These are phyloP conservation scores for Wickerhamiella sergipiensis DNA, from an alignment of 805 yeast genomes.

Conservation along the genomic window DNA sequence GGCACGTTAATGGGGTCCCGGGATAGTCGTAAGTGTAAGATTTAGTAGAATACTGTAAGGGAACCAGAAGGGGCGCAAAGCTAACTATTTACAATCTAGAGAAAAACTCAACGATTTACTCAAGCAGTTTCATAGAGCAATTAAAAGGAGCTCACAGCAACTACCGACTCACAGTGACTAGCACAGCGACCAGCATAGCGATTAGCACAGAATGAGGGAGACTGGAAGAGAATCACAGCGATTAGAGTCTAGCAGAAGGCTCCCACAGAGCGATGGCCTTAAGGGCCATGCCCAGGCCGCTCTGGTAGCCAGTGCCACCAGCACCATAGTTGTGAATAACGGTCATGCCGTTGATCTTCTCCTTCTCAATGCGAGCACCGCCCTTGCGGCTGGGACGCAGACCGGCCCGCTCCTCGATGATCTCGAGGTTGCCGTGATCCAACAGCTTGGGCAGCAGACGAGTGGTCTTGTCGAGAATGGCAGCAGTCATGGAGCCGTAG, in stretches of 20 bases:
- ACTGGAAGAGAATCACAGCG: no score
- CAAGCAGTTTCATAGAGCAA: no score
- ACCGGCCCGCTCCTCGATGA: slow-evolving; percentile 57
- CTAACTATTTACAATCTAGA: no score
- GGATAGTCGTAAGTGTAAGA: no score
- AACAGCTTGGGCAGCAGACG: slow-evolving; percentile 34
- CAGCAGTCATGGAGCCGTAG: slow-evolving; percentile 41
- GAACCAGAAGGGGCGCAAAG: no score
- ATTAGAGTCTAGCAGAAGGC: neutral
- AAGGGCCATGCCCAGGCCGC: slow-evolving; percentile 52
- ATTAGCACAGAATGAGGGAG: no score
- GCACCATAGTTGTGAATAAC: slow-evolving; percentile 67
- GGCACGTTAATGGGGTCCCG: no score
- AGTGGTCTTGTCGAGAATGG: slow-evolving; percentile 47
- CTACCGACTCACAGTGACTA: no score
- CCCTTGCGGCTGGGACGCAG: slow-evolving; percentile 66
- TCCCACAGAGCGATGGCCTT: slow-evolving; percentile 23
- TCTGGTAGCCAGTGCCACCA: slow-evolving; percentile 67
- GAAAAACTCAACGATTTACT: no score
- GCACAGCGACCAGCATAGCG: no score
- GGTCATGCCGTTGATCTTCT: slow-evolving; percentile 28
- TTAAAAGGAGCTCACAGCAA: no score
- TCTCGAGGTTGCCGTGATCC: slow-evolving; percentile 29
- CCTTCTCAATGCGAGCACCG: slow-evolving; percentile 57
- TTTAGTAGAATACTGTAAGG: no score